A percentile compares a stretch with the other conserved stretches of the same genome.
phyloP scores from a whole-genome alignment of 768 basidiomycete genomes.

The Phlebiopsis gigantea region DNA sequence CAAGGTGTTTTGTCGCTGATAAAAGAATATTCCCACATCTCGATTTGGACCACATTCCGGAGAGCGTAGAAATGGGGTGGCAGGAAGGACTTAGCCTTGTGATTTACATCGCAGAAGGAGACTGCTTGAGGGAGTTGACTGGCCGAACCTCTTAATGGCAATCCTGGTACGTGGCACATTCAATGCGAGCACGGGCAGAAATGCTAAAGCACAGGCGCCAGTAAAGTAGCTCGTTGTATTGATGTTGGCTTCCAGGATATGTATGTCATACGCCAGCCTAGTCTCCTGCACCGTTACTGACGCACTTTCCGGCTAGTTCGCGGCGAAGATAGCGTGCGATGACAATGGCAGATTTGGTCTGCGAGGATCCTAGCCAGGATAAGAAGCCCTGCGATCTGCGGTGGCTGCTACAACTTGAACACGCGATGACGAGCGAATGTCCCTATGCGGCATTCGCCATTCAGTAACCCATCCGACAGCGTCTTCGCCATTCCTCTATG shows the following conservation, averaged over 20 bases:
- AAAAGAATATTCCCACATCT: constrained; percentile 31
- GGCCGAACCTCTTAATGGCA: neutral
- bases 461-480: neutral
- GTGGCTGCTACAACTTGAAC: neutral
- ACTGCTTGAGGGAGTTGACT: constrained; percentile 1
- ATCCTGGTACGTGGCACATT: neutral
- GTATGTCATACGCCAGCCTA: constrained; percentile 1
- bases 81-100: constrained; percentile 29
- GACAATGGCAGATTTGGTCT: neutral
- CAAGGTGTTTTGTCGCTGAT: constrained; percentile 22
- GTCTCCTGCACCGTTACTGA: neutral
- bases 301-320: neutral
- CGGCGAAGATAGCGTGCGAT: constrained; percentile 1
- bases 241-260: neutral
- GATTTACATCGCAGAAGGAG: constrained; percentile 23
- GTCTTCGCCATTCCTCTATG: neutral
- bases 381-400: neutral
- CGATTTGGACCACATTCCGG: constrained; percentile 32
- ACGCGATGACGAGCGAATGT: constrained; percentile 2
- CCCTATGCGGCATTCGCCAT: neutral
- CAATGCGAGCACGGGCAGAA: neutral
- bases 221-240: neutral
- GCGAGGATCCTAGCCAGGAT: neutral
- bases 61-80: constrained; percentile 25
- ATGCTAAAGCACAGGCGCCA: neutral